Evolutionary conservation across 495 filamentous ascomycete species (phyloP), one percentile per base, ranked within the genome.

Genomic region (Xylaria curta): DNA sequence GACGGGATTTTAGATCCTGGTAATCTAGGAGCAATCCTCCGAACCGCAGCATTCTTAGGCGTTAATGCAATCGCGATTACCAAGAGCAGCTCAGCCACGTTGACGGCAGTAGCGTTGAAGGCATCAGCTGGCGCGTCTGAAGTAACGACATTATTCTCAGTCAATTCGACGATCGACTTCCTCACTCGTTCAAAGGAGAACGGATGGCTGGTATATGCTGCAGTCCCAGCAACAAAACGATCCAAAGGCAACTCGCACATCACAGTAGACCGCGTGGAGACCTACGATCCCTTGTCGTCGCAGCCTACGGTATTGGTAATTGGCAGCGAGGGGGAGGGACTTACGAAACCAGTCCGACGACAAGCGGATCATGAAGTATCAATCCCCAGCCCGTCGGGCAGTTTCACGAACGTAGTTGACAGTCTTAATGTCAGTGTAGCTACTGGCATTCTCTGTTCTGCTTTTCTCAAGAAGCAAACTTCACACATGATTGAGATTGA

Each of bases 361-460:
- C 84, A 88, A 70, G 91, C 92, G 0, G 89, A 96, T 68, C 84
- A 79, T 38, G 82, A 87, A 68, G 78, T 89, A n/a, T 85, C 81
- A 47, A 86, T 89, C 58, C 84, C 83, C n/a, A 84, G 83, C 46
- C 60, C 73, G 9, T 44, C 70, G 0, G 62, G 53, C 17, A 12
- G 21, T 19, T 62, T 82, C 28, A 72, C 79, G 8, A 72, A 68
- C 24, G 84, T 81, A 17, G 84, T 94, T 19, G 94, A 97, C 72
- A 96, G 93, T 81, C 83, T 97, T 76, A 97, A 97, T 77, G 94
- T 97, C 4, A 91, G 91, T 73, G 93, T 95, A 19, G 94, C 94
- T n/a, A 89, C 91, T 5, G 93, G 88, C 5, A 78, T 97, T 46
- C 79, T 97, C 53, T 91, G 90, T 80, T 86, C 90, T 73, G 86